These are phyloP conservation scores for Metarhizium humberi DNA, from an alignment of 2,329 filamentous ascomycete species.

Conservation along the genomic window DNA sequence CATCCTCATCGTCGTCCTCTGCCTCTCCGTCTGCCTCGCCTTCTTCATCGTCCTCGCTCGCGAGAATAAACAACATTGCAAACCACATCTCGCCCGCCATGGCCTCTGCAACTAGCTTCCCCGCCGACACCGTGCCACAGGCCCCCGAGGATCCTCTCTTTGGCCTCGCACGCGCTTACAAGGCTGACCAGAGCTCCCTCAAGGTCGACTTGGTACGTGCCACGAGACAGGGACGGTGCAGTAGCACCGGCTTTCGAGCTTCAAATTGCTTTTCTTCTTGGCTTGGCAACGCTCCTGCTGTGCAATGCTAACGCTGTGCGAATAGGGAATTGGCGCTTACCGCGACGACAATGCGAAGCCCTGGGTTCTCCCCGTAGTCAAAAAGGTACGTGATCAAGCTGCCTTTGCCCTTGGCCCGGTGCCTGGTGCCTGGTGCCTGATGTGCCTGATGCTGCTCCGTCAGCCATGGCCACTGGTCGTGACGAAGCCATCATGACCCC, in stretches of 20 bases:
- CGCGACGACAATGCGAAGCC: constrained; percentile 92
- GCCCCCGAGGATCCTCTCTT: constrained; percentile 95
- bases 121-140: constrained; percentile 68
- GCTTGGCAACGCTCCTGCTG: neutral
- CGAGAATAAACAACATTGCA: constrained; percentile 52
- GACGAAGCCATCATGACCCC: too few relatives aligned
- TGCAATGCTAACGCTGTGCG: neutral
- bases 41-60: constrained; percentile 34
- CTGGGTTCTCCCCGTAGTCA: constrained; percentile 93
- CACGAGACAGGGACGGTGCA: neutral
- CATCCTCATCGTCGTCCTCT: constrained; percentile 31
- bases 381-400: constrained; percentile 56
- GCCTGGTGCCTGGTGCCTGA: neutral
- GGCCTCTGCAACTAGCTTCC: constrained; percentile 54
- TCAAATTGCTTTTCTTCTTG: too few relatives aligned
- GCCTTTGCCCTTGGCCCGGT: too few relatives aligned
- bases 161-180: constrained; percentile 81
- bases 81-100: constrained; percentile 59
- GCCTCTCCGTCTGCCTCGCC: constrained; percentile 28
- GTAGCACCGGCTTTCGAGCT: too few relatives aligned
- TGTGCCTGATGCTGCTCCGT: too few relatives aligned
- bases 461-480: too few relatives aligned
- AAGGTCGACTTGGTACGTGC: constrained; percentile 82
- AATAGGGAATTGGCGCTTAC: constrained; percentile 76
- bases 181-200: constrained; percentile 62